Conservation (phyloP, 2,329 filamentous ascomycete species). For the Mycosphaerella arachidis region DNA sequence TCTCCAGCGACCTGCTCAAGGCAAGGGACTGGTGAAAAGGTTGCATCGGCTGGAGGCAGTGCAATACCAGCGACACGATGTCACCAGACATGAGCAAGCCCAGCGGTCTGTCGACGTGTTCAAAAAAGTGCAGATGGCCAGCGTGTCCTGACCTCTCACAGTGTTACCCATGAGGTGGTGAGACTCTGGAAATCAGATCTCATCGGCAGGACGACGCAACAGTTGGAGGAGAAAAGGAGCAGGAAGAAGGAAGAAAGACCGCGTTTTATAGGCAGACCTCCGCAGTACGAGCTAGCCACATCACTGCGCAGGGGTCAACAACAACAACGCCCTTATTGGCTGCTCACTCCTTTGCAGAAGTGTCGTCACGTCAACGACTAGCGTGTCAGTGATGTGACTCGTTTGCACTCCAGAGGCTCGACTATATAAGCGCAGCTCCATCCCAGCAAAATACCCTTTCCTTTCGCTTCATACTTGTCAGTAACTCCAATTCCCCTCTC, state of each 20-base stretch:
- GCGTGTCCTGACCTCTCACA: neutral
- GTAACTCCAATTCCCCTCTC: neutral
- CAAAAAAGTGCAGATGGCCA: neutral
- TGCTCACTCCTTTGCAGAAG: neutral
- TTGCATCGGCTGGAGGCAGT: slow-evolving; percentile 2
- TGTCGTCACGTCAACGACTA: neutral
- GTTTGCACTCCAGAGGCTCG: neutral
- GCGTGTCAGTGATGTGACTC: neutral
- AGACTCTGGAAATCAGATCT: neutral
- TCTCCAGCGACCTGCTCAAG: slow-evolving; percentile 1
- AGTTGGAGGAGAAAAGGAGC: neutral
- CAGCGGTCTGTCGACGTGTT: slow-evolving; percentile 3
- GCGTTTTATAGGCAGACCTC: neutral
- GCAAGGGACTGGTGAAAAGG: slow-evolving; percentile 5
- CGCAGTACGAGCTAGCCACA: neutral
- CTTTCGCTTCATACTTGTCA: neutral
- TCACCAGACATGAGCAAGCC: slow-evolving; percentile 4
- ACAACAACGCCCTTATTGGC: neutral
- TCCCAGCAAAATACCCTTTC: neutral
- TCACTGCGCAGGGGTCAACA: neutral
- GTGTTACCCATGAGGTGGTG: neutral
- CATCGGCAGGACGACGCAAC: neutral
- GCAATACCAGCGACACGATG: slow-evolving; percentile 4
- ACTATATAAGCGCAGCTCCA: neutral
- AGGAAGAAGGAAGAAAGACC: neutral